Percentiles rank a stretch among this genome's conserved stretches.
Evolutionary conservation across 768 basidiomycete species (phyloP).

Genomic region (Leccinum subgranulosum): DNA sequence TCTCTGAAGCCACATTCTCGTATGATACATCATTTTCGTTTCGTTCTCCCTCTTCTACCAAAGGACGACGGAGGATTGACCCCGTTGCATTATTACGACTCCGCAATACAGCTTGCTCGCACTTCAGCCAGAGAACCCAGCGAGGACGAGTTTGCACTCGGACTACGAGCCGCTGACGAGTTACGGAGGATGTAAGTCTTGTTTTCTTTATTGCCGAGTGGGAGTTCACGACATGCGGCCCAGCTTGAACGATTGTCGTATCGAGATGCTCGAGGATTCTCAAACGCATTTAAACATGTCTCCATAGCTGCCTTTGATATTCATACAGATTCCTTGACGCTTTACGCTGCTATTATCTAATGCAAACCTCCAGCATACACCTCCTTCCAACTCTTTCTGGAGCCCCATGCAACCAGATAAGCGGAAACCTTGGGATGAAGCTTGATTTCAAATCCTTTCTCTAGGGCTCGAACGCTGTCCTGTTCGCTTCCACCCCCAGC

Average conservation of each 20-base stretch:
- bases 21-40: slow-evolving; percentile 80
- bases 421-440: slow-evolving; percentile 37
- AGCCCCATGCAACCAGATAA: slow-evolving; percentile 46
- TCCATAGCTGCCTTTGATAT: background rate
- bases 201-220: background rate
- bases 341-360: slow-evolving; percentile 18
- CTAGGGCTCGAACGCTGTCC: slow-evolving; percentile 37
- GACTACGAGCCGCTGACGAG: slow-evolving; percentile 57
- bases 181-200: slow-evolving; percentile 54
- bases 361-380: slow-evolving; percentile 45
- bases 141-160: slow-evolving; percentile 64
- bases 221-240: background rate
- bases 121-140: slow-evolving; percentile 57
- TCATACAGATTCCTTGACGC: background rate
- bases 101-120: slow-evolving; percentile 69
- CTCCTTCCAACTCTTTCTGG: slow-evolving; percentile 44
- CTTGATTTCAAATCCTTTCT: slow-evolving; percentile 36
- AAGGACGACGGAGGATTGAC: slow-evolving; percentile 63
- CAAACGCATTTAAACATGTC: slow-evolving; percentile 39
- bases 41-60: slow-evolving; percentile 60
- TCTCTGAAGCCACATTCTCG: slow-evolving; percentile 66
- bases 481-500: slow-evolving; percentile 35
- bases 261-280: slow-evolving; percentile 62
- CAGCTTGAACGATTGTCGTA: slow-evolving; percentile 61
- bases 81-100: slow-evolving; percentile 72